Conservation (phyloP, 441 rosid species). For the Gossypium gossypioides region DNA sequence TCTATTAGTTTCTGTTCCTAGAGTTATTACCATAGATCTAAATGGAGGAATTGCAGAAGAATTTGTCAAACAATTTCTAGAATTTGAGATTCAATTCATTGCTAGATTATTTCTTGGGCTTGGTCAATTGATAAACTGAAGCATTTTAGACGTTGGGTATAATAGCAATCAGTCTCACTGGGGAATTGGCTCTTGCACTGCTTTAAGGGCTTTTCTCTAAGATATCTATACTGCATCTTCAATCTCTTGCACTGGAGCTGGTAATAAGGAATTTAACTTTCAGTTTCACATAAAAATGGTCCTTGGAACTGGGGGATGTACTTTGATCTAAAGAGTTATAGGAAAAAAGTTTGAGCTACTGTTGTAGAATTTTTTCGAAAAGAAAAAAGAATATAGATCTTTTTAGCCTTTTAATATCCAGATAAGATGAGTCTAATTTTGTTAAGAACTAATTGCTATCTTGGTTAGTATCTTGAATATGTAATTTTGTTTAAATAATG, state of each 20-base stretch:
- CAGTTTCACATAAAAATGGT: background rate
- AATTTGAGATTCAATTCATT: background rate
- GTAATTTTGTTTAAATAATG: background rate
- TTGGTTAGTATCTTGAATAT: background rate
- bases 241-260: background rate
- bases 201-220: background rate
- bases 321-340: background rate
- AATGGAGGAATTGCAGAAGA: background rate
- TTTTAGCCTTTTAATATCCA: background rate
- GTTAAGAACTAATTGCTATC: background rate
- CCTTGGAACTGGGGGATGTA: background rate
- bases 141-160: background rate
- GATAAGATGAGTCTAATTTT: background rate
- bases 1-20: background rate
- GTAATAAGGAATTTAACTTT: background rate
- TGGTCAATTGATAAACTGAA: background rate
- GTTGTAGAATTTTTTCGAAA: background rate
- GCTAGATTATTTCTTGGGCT: background rate
- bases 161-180: background rate
- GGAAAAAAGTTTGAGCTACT: background rate
- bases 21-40: slow-evolving; percentile 3
- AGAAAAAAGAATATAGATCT: background rate
- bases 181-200: background rate
- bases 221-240: background rate
- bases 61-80: background rate